These are phyloP conservation scores for Suillus variegatus DNA, from an alignment of 768 basidiomycete species.

Conservation along the genomic window DNA sequence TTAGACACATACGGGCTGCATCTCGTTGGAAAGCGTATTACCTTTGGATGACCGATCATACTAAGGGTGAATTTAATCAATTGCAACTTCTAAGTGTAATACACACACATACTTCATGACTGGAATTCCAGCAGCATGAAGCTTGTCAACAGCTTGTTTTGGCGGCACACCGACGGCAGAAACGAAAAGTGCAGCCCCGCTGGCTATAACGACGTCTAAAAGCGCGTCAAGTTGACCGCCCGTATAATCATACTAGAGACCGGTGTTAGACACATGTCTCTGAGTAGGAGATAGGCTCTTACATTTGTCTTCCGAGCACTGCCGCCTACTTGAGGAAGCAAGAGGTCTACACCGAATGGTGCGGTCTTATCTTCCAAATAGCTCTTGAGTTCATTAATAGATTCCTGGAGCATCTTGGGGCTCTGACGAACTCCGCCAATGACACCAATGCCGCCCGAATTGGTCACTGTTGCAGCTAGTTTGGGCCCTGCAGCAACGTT, in stretches of 20 bases:
- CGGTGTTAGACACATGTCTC: neutral
- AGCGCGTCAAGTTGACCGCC: conserved; percentile 75
- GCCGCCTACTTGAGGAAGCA: conserved; percentile 82
- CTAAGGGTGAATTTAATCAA: conserved; percentile 34
- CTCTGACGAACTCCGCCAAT: conserved; percentile 81
- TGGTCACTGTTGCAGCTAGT: conserved; percentile 89
- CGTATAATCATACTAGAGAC: conserved; percentile 66
- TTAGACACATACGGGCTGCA: conserved; percentile 4
- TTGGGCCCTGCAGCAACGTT: conserved; percentile 85
- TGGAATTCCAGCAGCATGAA: conserved; percentile 75
- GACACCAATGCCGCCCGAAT: conserved; percentile 85
- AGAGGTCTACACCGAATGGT: conserved; percentile 81
- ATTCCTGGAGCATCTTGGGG: conserved; percentile 66
- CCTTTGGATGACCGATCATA: conserved; percentile 87
- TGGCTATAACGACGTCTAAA: conserved; percentile 75
- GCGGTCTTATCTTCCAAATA: conserved; percentile 74
- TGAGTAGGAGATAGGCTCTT: neutral
- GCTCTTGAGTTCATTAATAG: conserved; percentile 73
- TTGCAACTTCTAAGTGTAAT: conserved; percentile 1
- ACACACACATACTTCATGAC: conserved; percentile 74
- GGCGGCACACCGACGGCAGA: conserved; percentile 86
- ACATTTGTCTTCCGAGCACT: conserved; percentile 83
- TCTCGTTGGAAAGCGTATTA: conserved; percentile 22
- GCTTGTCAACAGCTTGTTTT: conserved; percentile 75
- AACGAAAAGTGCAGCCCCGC: conserved; percentile 76